phyloP scores from a whole-genome alignment of 148 eudicot species.

The Rhododendron molle region DNA sequence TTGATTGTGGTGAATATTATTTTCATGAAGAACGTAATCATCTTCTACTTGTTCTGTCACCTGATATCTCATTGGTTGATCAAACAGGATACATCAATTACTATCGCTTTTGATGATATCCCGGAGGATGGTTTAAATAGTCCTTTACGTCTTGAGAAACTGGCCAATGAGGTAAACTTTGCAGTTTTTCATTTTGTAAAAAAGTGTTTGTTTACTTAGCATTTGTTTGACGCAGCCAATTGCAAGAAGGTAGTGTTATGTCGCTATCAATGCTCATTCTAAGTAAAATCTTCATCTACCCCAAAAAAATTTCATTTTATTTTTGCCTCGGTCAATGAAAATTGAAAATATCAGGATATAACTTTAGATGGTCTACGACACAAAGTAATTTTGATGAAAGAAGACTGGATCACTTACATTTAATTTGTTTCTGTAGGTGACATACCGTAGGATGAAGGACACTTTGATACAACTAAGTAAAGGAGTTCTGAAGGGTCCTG shows the following conservation, averaged over 20 bases:
- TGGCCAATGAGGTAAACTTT: constrained; percentile 80
- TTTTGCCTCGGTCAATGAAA: neutral
- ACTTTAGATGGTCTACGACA: neutral
- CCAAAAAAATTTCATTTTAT: too few relatives aligned
- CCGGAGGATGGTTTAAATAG: constrained; percentile 90
- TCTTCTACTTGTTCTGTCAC: neutral
- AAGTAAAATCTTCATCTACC: neutral
- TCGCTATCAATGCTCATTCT: neutral
- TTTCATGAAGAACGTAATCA: neutral
- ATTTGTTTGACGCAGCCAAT: neutral
- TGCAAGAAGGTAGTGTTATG: neutral
- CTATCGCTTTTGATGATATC: constrained; percentile 88
- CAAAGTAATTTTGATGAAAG: neutral
- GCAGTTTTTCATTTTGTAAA: neutral
- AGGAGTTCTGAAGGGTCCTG: constrained; percentile 86
- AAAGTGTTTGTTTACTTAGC: neutral
- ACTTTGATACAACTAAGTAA: constrained; percentile 81
- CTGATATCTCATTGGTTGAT: constrained; percentile 16
- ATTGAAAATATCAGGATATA: neutral
- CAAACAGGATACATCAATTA: constrained; percentile 79
- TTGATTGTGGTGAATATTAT: neutral
- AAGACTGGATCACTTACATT: neutral
- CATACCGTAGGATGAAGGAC: constrained; percentile 94
- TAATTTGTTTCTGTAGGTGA: constrained; percentile 52
- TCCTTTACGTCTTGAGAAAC: constrained; percentile 85